phyloP scores from a whole-genome alignment of 139 green algal species.

The Chlorella ohadii region DNA sequence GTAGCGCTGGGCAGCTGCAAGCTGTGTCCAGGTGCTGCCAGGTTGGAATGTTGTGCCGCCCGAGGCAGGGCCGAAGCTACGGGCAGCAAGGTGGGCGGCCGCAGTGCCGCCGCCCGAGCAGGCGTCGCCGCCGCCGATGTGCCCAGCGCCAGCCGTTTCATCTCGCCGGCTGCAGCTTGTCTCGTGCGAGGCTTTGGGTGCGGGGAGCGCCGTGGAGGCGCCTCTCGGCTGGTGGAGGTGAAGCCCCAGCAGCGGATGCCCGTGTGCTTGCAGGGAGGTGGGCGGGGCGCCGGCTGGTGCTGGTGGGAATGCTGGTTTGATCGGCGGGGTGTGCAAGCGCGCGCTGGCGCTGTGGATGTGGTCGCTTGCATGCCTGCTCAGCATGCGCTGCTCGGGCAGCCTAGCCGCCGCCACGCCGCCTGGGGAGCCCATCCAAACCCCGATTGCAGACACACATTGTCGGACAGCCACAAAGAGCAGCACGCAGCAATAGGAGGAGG shows the following conservation, averaged over 20 bases:
- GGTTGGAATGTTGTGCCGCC: background rate
- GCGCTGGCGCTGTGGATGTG: background rate
- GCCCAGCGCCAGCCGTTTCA: background rate
- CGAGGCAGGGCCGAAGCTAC: too few relatives aligned
- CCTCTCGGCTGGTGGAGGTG: too few relatives aligned
- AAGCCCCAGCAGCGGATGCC: too few relatives aligned
- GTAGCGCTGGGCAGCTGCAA: background rate
- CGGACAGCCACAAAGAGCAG: background rate
- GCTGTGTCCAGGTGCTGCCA: conserved; percentile 2
- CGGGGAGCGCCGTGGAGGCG: too few relatives aligned
- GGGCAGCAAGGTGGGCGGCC: background rate
- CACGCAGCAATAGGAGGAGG: conserved; percentile 2
- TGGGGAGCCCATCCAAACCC: background rate
- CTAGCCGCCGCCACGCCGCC: background rate
- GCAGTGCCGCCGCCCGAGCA: background rate
- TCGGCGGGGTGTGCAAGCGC: background rate
- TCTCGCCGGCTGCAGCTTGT: background rate
- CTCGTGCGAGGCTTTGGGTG: background rate
- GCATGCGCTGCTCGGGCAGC: background rate
- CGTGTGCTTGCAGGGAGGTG: too few relatives aligned
- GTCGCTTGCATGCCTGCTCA: background rate
- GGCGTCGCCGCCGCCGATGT: background rate
- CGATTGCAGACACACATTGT: background rate
- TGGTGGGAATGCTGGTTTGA: background rate
- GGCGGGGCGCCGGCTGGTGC: too few relatives aligned